Base-by-base conservation (phyloP, 1,139 yeast species). In the Saccharomyces hybrid region DNA sequence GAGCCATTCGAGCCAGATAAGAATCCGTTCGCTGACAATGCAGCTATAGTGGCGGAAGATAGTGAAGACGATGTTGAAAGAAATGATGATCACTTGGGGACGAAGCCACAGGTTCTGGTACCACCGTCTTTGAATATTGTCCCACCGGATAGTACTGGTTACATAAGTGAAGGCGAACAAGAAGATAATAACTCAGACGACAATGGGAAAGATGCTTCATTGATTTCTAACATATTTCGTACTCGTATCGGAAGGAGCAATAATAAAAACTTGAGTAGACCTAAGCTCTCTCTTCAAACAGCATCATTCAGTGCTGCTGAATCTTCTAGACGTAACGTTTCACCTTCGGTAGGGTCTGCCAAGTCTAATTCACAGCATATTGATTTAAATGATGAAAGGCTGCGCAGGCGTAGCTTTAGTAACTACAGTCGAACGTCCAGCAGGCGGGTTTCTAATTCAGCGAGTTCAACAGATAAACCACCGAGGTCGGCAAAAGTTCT, bases 401-500 rank as follows among this genome's bases (percentile, higher is more conserved):
- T 60, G n/a, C 58, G 64, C 57, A 59, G 61, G 51, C 60, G 59
- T 38, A 58, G 64, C 44, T 49, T 47, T 19, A 55, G 54, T 42
- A 26, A 24, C 21, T 46, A 46, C 14, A 38, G 44, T n/a, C 44
- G 44, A 38, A 19, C 44, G 21, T 38, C 44, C 42, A 59, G 54
- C 14, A 58, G 56, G 32, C 52, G 56, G 9, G 52, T 59, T 16
- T 58, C 64, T 4, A 51, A 51, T 26, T 57, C 61, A 9, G 53
- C 55, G n/a, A 55, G 54, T 11, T 51, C 54, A 9, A 47, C 57
- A 9, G 61, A 59, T 28, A 52, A 51, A 19, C 59, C 63, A 4
- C 62, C 63, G 4, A 57, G 62, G 47, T 61, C 67, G n/a, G 65
- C 67, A 12, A 63, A 60, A 48, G 66, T 66, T 5, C 52, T 66